A percentile compares a stretch with the other conserved stretches of the same genome.
phyloP scores from a whole-genome alignment of 306 rosid species.

The Cucurbita moschata region DNA sequence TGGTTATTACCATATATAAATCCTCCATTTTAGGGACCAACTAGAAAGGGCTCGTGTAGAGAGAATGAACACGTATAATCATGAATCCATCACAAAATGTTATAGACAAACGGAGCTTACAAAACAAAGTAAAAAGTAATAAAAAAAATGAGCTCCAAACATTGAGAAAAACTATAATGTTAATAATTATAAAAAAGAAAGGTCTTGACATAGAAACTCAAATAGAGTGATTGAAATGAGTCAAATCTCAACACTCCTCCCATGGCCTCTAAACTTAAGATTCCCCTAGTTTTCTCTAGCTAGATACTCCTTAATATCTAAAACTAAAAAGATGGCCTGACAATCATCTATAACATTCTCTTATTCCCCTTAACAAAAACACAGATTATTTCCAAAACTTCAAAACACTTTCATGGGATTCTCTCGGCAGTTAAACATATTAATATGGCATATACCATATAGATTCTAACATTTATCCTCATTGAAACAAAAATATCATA shows the following conservation, averaged over 20 bases:
- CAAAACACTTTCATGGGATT: not conserved
- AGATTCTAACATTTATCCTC: not conserved
- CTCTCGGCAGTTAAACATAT: not conserved
- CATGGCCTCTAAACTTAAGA: not conserved
- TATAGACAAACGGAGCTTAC: not conserved
- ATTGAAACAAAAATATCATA: not conserved
- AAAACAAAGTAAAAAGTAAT: not conserved
- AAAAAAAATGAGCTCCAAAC: not conserved
- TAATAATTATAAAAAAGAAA: not conserved
- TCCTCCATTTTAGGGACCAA: conserved; percentile 7
- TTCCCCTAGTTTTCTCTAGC: not conserved
- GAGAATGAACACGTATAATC: not conserved
- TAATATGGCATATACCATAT: not conserved
- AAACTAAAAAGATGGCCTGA: not conserved
- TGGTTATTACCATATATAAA: conserved; percentile 17
- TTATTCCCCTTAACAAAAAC: not conserved
- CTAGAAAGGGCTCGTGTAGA: not conserved
- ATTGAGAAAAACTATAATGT: not conserved
- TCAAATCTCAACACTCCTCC: not conserved
- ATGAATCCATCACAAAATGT: not conserved
- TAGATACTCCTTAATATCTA: not conserved
- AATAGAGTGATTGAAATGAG: not conserved
- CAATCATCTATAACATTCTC: not conserved
- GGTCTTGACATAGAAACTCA: not conserved
- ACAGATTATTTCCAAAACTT: not conserved